These are phyloP conservation scores for Phialophora tarda DNA, from an alignment of 2,329 filamentous ascomycete species.

Conservation along the genomic window DNA sequence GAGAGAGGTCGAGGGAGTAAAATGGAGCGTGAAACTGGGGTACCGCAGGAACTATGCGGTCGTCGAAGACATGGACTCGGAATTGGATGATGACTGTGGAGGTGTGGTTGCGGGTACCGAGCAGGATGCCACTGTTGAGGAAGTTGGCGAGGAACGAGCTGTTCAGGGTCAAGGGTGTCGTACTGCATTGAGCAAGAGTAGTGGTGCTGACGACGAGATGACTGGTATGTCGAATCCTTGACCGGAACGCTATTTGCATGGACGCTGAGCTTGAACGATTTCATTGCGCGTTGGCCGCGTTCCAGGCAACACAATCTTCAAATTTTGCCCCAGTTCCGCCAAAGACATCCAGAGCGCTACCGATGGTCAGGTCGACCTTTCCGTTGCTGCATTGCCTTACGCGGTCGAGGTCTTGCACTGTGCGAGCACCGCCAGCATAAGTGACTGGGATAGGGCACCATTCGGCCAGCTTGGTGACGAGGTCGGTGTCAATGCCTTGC, in stretches of 20 bases:
- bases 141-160: background rate
- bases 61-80: constrained; percentile 3
- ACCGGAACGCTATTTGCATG: background rate
- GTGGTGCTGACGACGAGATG: constrained; percentile 15
- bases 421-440: constrained; percentile 91
- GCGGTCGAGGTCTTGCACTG: constrained; percentile 78
- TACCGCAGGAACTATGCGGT: constrained; percentile 12
- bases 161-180: background rate
- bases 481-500: constrained; percentile 82
- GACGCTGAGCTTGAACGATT: background rate
- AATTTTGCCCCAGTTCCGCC: constrained; percentile 86
- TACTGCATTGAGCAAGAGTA: background rate
- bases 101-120: background rate
- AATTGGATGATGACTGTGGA: background rate
- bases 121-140: background rate
- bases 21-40: constrained; percentile 8
- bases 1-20: constrained; percentile 9
- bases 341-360: constrained; percentile 94
- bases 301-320: constrained; percentile 89
- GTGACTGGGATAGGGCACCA: constrained; percentile 95
- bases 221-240: background rate
- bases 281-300: constrained; percentile 53
- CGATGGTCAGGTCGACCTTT: constrained; percentile 91
- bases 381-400: constrained; percentile 80
- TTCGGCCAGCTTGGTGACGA: constrained; percentile 75